phyloP scores from a whole-genome alignment of 371 early-diverging fungal genomes.

The Mortierella sp. region DNA sequence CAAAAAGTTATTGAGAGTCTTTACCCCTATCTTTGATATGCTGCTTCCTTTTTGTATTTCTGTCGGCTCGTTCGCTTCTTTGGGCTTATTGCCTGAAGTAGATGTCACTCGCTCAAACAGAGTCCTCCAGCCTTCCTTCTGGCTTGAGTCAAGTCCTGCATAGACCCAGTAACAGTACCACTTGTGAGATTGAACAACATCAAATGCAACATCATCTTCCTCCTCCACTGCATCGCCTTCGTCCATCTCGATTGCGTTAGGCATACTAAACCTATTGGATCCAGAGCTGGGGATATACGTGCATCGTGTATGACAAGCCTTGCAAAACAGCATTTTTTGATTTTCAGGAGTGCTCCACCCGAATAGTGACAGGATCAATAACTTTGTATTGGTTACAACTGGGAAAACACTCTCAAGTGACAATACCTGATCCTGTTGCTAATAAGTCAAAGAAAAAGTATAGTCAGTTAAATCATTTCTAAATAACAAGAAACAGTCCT shows the following conservation, averaged over 20 bases:
- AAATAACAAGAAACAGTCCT: not conserved
- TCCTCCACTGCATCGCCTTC: conserved; percentile 16
- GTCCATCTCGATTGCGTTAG: not conserved
- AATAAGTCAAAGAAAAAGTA: conserved; percentile 4
- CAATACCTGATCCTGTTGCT: conserved; percentile 15
- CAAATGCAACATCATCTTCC: conserved; percentile 29
- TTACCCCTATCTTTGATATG: conserved; percentile 1
- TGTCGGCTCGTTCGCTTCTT: not conserved
- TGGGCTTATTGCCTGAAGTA: not conserved
- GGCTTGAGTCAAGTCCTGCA: conserved; percentile 10
- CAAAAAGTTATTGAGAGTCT: not conserved
- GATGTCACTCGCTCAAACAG: conserved; percentile 15
- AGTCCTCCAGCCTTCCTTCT: conserved; percentile 37
- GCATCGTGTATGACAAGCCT: conserved; percentile 50
- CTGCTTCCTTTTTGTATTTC: not conserved
- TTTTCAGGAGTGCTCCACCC: conserved; percentile 28
- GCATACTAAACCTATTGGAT: not conserved
- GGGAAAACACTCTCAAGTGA: conserved; percentile 1
- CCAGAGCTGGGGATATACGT: conserved; percentile 21
- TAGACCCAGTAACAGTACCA: conserved; percentile 57
- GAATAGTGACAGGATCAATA: conserved; percentile 38
- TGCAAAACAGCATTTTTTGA: conserved; percentile 19
- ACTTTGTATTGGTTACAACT: not conserved
- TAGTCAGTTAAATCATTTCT: not conserved
- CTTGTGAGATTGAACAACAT: conserved; percentile 39